These are phyloP conservation scores for Lepidopterella palustris DNA, from an alignment of 495 filamentous ascomycete species.

Conservation along the genomic window DNA sequence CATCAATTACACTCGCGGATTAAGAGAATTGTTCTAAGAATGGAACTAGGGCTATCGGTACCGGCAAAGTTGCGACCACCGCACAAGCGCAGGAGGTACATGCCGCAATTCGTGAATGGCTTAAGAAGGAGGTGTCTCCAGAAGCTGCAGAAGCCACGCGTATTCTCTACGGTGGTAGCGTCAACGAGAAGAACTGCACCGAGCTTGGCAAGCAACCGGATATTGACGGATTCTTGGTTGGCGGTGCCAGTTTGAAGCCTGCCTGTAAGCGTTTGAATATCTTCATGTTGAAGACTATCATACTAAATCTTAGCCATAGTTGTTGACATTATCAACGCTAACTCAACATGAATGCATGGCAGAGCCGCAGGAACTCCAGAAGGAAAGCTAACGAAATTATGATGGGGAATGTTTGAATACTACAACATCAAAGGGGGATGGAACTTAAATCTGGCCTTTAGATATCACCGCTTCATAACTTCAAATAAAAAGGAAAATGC, in stretches of 20 bases:
- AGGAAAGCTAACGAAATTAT: neutral
- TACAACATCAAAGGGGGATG: neutral
- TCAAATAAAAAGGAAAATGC: neutral
- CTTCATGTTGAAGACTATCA: neutral
- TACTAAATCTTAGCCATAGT: conserved; percentile 39
- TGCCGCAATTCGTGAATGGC: conserved; percentile 83
- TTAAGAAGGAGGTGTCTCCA: conserved; percentile 63
- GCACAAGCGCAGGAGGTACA: conserved; percentile 95
- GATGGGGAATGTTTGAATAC: neutral
- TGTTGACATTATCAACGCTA: conserved; percentile 62
- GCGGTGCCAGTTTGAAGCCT: conserved; percentile 96
- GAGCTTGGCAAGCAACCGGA: conserved; percentile 85
- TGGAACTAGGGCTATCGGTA: conserved; percentile 71
- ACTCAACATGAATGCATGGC: conserved; percentile 32
- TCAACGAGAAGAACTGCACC: conserved; percentile 96
- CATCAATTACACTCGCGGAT: neutral
- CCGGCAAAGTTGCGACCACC: conserved; percentile 91
- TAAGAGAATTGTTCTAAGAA: neutral
- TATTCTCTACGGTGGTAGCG: conserved; percentile 92
- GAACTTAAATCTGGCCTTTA: neutral
- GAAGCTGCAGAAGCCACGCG: conserved; percentile 70
- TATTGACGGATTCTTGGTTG: conserved; percentile 97
- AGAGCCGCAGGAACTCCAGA: neutral
- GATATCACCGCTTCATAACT: neutral
- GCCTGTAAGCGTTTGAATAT: conserved; percentile 61